These are phyloP conservation scores for Cryoendolithus antarcticus DNA, from an alignment of 2,329 filamentous ascomycete genomes.

Conservation along the genomic window DNA sequence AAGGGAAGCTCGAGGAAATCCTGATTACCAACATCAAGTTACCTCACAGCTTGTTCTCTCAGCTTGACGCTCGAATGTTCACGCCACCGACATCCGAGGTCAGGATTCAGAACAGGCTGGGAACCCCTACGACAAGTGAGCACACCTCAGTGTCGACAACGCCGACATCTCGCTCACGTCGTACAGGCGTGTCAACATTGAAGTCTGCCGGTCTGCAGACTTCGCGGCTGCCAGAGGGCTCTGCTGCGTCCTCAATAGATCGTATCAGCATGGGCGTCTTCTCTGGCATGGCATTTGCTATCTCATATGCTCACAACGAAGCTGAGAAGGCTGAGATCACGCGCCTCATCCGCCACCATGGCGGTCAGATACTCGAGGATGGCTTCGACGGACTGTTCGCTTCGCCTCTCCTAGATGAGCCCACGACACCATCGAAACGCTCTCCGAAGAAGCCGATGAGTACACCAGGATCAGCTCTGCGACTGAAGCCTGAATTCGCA, in stretches of 20 bases:
- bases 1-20: conserved; percentile 25
- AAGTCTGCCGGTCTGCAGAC: conserved; percentile 6
- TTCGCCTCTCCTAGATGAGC: conserved; percentile 22
- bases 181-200: conserved; percentile 16
- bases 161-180: conserved; percentile 38
- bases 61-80: conserved; percentile 28
- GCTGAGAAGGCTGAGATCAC: conserved; percentile 46
- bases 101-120: conserved; percentile 7
- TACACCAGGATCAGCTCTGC: conserved; percentile 10
- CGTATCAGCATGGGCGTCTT: conserved; percentile 43
- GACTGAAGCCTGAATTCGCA: conserved; percentile 39
- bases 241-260: conserved; percentile 9
- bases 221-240: conserved; percentile 16
- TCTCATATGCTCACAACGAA: conserved; percentile 55
- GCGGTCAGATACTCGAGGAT: conserved; percentile 57
- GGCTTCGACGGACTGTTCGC: conserved; percentile 78
- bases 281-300: conserved; percentile 71
- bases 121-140: conserved; percentile 13
- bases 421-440: conserved; percentile 9
- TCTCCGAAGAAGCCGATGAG: conserved; percentile 12
- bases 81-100: conserved; percentile 6
- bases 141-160: conserved; percentile 30
- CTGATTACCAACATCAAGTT: conserved; percentile 32
- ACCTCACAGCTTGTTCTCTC: conserved; percentile 30
- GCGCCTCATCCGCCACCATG: conserved; percentile 54